Evolutionary conservation across 768 basidiomycete genomes (phyloP).

Genomic region (Russula emetica): DNA sequence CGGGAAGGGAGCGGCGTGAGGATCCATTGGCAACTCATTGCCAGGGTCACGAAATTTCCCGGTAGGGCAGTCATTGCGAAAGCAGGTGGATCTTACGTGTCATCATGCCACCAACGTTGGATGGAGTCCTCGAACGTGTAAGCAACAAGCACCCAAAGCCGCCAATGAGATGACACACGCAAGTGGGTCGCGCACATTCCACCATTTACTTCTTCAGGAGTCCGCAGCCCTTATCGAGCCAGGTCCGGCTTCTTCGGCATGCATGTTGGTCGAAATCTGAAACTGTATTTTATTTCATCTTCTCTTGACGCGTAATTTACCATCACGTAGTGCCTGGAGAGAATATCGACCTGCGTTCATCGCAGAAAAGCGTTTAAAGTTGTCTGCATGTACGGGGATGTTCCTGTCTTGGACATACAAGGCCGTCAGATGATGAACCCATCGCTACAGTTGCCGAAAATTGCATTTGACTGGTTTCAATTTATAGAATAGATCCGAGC

Average conservation of each 20-base stretch:
- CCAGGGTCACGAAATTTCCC: neutral
- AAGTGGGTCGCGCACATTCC: neutral
- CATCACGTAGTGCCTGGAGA: neutral
- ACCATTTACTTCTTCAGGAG: neutral
- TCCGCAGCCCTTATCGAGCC: slow-evolving; percentile 1
- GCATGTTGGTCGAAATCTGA: neutral
- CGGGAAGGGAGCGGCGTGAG: no score
- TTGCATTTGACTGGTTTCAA: neutral
- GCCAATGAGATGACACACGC: slow-evolving; percentile 24
- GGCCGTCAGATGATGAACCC: slow-evolving; percentile 3
- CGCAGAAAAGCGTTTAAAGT: neutral
- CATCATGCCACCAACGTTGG: slow-evolving; percentile 26
- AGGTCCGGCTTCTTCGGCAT: neutral
- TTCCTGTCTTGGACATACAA: neutral
- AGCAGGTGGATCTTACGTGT: slow-evolving; percentile 16
- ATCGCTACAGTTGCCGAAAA: neutral
- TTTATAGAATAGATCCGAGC: slow-evolving; percentile 1
- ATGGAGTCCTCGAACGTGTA: slow-evolving; percentile 18
- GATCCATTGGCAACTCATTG: neutral
- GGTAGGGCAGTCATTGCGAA: neutral
- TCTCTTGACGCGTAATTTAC: neutral
- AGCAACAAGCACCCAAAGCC: neutral
- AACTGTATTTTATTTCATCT: neutral
- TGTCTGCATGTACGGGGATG: neutral
- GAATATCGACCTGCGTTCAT: neutral